Conservation (phyloP, 306 rosid species). For the Vachellia collinsii region DNA sequence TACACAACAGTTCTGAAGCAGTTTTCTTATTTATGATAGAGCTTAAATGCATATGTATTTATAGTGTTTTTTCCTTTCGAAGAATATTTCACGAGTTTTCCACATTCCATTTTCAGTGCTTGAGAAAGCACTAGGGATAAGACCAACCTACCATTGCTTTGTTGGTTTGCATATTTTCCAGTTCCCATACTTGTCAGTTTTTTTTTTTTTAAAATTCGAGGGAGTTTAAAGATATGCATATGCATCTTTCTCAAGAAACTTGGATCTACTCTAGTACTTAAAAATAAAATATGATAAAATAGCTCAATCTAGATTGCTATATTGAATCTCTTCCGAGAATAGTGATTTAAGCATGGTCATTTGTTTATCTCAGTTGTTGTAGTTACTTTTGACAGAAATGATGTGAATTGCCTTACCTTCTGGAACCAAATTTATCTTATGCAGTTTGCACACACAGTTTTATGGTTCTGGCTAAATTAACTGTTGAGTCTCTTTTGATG, state of each 20-base stretch:
- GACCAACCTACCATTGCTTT: no score
- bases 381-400: background rate
- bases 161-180: background rate
- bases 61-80: background rate
- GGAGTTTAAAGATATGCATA: background rate
- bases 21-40: background rate
- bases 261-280: background rate
- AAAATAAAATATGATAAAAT: constrained; percentile 2
- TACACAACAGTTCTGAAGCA: background rate
- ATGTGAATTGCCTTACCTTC: background rate
- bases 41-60: background rate
- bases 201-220: background rate
- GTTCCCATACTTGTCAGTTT: background rate
- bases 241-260: background rate
- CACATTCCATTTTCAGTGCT: background rate
- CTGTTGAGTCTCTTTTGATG: constrained; percentile 14
- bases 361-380: background rate
- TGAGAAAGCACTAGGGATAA: background rate
- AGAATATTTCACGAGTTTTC: background rate
- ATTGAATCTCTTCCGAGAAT: background rate
- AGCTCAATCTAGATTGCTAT: constrained; percentile 6
- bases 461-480: constrained; percentile 25
- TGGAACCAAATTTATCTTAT: background rate
- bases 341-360: background rate
- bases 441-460: background rate